Base-by-base conservation (phyloP, 164 flowering plant genomes). In the Hamamelis virginiana region DNA sequence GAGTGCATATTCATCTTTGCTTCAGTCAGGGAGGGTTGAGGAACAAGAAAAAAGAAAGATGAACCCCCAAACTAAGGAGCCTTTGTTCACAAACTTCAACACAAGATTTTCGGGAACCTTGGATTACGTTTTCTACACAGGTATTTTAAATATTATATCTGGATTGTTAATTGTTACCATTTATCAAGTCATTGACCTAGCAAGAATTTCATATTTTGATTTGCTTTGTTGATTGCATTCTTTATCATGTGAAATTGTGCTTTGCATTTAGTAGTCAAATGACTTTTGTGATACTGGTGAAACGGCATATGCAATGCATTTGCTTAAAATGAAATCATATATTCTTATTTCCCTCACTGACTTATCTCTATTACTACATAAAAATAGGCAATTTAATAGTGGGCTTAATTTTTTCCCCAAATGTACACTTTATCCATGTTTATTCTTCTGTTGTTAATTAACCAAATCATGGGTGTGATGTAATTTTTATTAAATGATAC, bases 61-160 rank as follows among this genome's bases (percentile, higher is more conserved):
- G 62, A 45, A 75, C 41, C 50, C 56, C 14, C 2, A 33, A 8
- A 70, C 78, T 4, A 27, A 48, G 19, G 87, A 84, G 72, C 85
- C 87, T 60, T 9, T 22, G 12, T 82, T 78, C 59, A 84, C 87
- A 46, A 71, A 67, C 25, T 67, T 65, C 33, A 61, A 68, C 8
- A 28, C 23, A 27, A 13, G n/a, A 3, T 68, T 72, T 45, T 8
- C 46, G 3, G 75, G 73, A 22, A 75, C 87, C 5, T 22, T 84
- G 50, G 87, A 84, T 72, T 84, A 84, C 69, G 82, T 84, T 28
- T 80, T 84, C 53, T 80, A 76, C 70, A 46, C 85, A 78, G 87
- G 87, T 82, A 78, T 58, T 41, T 1, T 10, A 19, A 14, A 50
- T 50, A 50, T 50, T 33, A 33, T 50, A 13, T 15, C 53, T 50